Base-by-base conservation (phyloP, 2,329 filamentous ascomycete genomes). In the Cladophialophora bantiana region DNA sequence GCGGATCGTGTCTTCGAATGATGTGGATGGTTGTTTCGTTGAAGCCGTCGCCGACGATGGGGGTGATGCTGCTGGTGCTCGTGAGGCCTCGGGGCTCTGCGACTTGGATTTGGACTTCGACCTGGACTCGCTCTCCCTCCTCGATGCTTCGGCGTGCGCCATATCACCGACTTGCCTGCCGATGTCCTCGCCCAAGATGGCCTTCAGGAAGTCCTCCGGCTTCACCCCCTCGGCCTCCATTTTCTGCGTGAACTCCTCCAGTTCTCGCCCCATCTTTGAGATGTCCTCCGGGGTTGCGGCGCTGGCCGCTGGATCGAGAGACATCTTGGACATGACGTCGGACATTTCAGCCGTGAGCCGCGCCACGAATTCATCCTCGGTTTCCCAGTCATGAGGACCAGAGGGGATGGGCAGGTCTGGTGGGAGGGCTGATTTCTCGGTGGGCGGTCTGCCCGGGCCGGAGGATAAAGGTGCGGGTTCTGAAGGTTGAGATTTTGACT, bases 1-100 rank as follows among this genome's bases (percentile, higher is more conserved):
- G 67, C 90, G 89, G 74, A 99, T 98, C 0, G 92, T 96, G 67
- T 97, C 93, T 76, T 96, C 93, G 78, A 99, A 99, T 6, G 70
- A 66, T 0, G 75, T 75, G 71, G 52, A 79, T 74, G 7, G 75
- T 75, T 59, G 74, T 78, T 35, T 78, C 74, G 76, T 7, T 74
- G 74, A 60, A 26, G 53, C 7, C 20, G 38, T 60, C 12, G 54
- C 20, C 13, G 54, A 45, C 5, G 57, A 35, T 40, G 60, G 35
- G 7, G 42, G 10, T 13, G 65, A 26, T 20, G 38, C 48, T 57
- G 20, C 50, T 20, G 62, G 32, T 3, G 40, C 57, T n/a, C 59
- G 20, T 45, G 71, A 20, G 64, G 70, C 57, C 73, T 62, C 52
- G 31, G 56, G 57, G 69, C 60, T 74, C 70, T 26, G 68, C 71